phyloP scores from a whole-genome alignment of 352 stramenopile species.

The Aphanomyces stellatus region DNA sequence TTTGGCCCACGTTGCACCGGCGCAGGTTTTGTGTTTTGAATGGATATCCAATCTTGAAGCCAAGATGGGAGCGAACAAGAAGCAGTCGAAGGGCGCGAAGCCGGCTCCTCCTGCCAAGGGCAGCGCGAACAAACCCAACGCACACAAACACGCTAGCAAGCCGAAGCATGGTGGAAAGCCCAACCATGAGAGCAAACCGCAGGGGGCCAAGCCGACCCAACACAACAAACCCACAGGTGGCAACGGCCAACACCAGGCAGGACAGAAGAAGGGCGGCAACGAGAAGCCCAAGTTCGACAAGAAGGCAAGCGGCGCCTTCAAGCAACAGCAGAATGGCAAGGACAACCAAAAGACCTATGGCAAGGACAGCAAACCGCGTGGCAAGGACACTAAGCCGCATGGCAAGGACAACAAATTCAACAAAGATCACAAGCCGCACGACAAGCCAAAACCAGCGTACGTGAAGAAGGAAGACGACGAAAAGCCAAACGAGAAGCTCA shows the following conservation, averaged over 20 bases:
- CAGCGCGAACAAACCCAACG: neutral
- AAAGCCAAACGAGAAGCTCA: slow-evolving; percentile 22
- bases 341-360: neutral
- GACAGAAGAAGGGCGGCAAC: no score
- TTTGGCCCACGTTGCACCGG: neutral
- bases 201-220: neutral
- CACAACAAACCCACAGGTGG: neutral
- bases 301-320: no score
- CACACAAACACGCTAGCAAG: neutral
- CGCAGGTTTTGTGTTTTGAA: neutral
- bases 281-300: neutral
- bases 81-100: neutral
- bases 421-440: neutral
- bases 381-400: neutral
- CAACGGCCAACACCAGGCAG: no score
- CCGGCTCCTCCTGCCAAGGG: neutral
- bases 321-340: neutral
- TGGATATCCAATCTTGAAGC: slow-evolving; percentile 14
- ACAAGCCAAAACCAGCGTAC: neutral
- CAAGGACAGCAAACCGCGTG: neutral
- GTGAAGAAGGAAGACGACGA: slow-evolving; percentile 5
- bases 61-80: slow-evolving; percentile 9
- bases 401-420: neutral
- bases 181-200: neutral
- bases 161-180: neutral